Conservation (phyloP, 768 basidiomycete species). For the Lactarius deliciosus region DNA sequence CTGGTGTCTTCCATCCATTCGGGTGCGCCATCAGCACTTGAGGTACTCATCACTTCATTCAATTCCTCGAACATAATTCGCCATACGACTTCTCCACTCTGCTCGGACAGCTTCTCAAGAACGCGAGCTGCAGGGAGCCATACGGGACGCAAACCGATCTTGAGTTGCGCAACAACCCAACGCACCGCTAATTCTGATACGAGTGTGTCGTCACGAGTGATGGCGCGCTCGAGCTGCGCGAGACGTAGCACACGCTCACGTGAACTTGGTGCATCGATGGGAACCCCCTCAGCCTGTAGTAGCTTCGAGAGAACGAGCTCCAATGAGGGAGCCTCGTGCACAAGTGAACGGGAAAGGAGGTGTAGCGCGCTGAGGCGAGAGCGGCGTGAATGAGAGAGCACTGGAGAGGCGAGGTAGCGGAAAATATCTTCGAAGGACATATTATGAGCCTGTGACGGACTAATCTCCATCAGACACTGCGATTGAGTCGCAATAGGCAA, state of each 20-base stretch:
- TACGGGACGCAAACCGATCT: slow-evolving; percentile 88
- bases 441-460: slow-evolving; percentile 20
- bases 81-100: slow-evolving; percentile 78
- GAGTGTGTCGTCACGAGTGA: slow-evolving; percentile 53
- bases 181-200: slow-evolving; percentile 63
- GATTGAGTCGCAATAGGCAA: slow-evolving; percentile 1
- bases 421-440: slow-evolving; percentile 51
- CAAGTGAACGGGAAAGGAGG: slow-evolving; percentile 55
- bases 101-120: slow-evolving; percentile 49
- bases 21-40: slow-evolving; percentile 25
- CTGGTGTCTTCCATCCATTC: slow-evolving; percentile 33
- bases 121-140: slow-evolving; percentile 82
- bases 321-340: slow-evolving; percentile 45
- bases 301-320: slow-evolving; percentile 62
- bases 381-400: slow-evolving; percentile 71
- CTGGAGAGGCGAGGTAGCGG: slow-evolving; percentile 46
- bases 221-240: slow-evolving; percentile 62
- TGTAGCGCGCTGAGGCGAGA: slow-evolving; percentile 66
- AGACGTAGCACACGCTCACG: slow-evolving; percentile 83
- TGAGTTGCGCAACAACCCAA: slow-evolving; percentile 85
- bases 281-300: slow-evolving; percentile 76
- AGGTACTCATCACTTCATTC: slow-evolving; percentile 35
- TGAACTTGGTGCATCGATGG: slow-evolving; percentile 75
- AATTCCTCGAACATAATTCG: slow-evolving; percentile 63
- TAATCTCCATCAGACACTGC: slow-evolving; percentile 23